phyloP scores from a whole-genome alignment of 345 rosid species.

The Syzygium oleosum region DNA sequence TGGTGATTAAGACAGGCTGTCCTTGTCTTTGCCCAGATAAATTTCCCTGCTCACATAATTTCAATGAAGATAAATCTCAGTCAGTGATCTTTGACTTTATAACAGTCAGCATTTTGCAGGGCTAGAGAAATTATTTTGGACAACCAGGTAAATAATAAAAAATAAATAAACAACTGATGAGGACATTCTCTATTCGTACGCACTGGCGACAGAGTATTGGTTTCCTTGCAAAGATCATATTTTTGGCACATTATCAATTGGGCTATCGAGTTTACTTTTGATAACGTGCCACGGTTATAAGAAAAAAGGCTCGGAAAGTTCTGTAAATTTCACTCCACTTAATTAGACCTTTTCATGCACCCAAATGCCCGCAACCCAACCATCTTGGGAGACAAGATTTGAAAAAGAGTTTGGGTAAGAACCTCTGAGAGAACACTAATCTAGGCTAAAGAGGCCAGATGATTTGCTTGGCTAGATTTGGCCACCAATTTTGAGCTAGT shows the following conservation, averaged over 20 bases:
- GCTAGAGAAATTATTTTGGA: not conserved
- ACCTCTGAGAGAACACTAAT: not conserved
- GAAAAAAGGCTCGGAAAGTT: not conserved
- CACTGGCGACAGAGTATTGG: not conserved
- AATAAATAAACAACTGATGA: not conserved
- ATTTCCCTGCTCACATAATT: conserved; percentile 56
- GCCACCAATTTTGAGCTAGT: not conserved
- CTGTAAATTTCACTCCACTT: not conserved
- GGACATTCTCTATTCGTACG: not conserved
- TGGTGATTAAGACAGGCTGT: conserved; percentile 95
- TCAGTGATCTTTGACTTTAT: not conserved
- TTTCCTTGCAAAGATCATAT: not conserved
- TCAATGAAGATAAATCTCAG: not conserved
- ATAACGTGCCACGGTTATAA: not conserved
- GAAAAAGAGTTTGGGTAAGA: not conserved
- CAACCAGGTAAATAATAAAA: not conserved
- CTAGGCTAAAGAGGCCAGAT: not conserved
- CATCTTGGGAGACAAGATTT: not conserved
- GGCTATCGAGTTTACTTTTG: not conserved
- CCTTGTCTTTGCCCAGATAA: conserved; percentile 94
- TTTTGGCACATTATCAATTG: not conserved
- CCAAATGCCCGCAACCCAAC: not conserved
- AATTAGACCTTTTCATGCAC: not conserved
- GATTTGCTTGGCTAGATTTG: not conserved
- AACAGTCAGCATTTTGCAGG: not conserved